Conservation (phyloP, 192 early-diverging fungal genomes). For the Allomyces javanicus region DNA sequence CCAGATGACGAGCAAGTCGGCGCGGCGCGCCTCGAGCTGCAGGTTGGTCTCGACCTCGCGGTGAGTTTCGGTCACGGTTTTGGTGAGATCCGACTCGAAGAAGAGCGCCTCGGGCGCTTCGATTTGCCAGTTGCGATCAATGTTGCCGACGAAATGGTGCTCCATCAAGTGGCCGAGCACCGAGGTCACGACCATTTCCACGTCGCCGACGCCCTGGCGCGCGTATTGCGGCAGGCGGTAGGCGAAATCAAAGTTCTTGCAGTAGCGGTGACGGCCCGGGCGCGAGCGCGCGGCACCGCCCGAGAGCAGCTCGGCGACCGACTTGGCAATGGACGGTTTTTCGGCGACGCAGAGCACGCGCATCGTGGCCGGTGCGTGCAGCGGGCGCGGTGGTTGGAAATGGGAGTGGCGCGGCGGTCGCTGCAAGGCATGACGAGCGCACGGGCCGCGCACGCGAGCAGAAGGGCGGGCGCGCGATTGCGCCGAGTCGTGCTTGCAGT, state of each 20-base stretch:
- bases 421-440: too few relatives aligned
- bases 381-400: too few relatives aligned
- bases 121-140: slow-evolving; percentile 36
- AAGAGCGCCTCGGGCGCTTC: slow-evolving; percentile 44
- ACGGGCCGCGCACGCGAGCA: too few relatives aligned
- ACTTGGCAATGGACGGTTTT: slow-evolving; percentile 73
- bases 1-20: slow-evolving; percentile 75
- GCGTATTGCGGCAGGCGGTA: slow-evolving; percentile 17
- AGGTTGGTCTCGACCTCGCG: slow-evolving; percentile 41
- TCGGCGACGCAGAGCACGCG: slow-evolving; percentile 89
- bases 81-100: background rate
- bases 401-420: too few relatives aligned
- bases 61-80: background rate
- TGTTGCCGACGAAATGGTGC: slow-evolving; percentile 39
- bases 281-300: slow-evolving; percentile 16
- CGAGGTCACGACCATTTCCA: slow-evolving; percentile 57
- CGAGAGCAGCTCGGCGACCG: slow-evolving; percentile 57
- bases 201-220: slow-evolving; percentile 13
- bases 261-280: slow-evolving; percentile 28
- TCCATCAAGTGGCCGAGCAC: slow-evolving; percentile 57
- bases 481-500: too few relatives aligned
- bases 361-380: too few relatives aligned
- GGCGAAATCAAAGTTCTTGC: slow-evolving; percentile 64
- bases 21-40: slow-evolving; percentile 27
- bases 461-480: too few relatives aligned